Percentiles rank a stretch among this genome's conserved stretches.
phyloP scores from a whole-genome alignment of 345 rosid genomes.

The Eucalyptus sp. region DNA sequence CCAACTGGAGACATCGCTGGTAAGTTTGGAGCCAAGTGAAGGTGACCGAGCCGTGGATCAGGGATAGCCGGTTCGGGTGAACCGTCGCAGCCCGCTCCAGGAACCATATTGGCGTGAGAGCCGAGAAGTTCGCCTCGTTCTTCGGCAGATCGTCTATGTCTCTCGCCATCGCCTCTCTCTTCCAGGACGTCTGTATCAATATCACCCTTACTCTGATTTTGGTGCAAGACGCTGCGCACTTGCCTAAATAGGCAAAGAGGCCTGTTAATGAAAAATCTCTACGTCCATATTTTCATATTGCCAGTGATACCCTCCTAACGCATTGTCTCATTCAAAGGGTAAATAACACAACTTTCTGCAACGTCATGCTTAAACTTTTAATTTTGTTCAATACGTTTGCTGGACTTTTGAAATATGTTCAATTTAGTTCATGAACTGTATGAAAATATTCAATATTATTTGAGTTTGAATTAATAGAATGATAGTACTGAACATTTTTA shows the following conservation, averaged over 20 bases:
- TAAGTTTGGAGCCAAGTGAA: conserved; percentile 85
- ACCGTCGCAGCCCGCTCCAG: conserved; percentile 73
- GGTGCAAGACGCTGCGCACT: not conserved
- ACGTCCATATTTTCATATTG: not conserved
- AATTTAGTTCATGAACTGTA: no score
- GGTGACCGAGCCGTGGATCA: conserved; percentile 47
- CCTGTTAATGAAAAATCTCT: not conserved
- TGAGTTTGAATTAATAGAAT: no score
- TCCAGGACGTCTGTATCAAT: not conserved
- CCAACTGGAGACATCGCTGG: conserved; percentile 70
- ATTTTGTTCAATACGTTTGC: no score
- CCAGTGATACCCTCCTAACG: not conserved
- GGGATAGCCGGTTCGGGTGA: conserved; percentile 55
- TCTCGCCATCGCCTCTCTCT: conserved; percentile 10
- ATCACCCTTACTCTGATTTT: not conserved
- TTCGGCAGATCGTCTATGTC: conserved; percentile 86
- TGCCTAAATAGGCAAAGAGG: not conserved
- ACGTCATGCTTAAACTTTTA: no score
- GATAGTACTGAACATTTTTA: rapidly evolving
- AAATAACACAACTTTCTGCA: no score
- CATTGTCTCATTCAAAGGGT: not conserved
- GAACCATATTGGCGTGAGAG: conserved; percentile 85
- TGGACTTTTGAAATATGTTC: no score
- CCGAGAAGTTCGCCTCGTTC: conserved; percentile 68
- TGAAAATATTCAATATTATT: no score